Evolutionary conservation across 192 early-diverging fungal species (phyloP), one percentile per base, ranked within the genome.

Genomic region (Chytriomyces sp.): DNA sequence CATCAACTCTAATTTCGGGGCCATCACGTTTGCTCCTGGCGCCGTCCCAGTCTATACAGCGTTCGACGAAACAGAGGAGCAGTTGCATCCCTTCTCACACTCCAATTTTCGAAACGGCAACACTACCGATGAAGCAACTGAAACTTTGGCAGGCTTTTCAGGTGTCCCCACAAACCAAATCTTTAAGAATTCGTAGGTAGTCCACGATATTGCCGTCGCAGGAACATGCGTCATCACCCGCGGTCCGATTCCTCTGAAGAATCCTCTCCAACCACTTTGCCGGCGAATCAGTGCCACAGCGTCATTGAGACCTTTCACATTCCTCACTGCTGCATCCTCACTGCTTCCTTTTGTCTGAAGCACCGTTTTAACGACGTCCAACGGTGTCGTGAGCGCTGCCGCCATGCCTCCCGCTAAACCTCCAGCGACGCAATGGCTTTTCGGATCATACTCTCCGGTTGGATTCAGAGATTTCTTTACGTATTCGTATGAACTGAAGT

Each of bases 341-440:
- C 90, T 86, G 16, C 88, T 83, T 0, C 96, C 96, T 11, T 95
- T 86, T 3, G 96, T 96, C 80, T 99, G 97, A 72, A 99, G 82
- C 68, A 96, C 79, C 20, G 97, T 99, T 79, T 98, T 98, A 45
- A 92, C 91, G 11, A 97, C 96, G 81, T 99, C 96, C n/a, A 99
- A 82, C 2, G 97, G 97, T 24, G 93, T 97, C 0, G 97, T 99
- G 48, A 92, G 82, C n/a, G 93, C 89, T 0, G 94, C 91, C 0
- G 97, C 97, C 3, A 95, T 75, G 0, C 92, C 94, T 49, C 97
- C 97, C 7, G 97, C 96, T 50, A 94, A 76, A 16, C 90, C 97
- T 13, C 97, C 97, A 10, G 95, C 91, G 0, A 89, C 78, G 57
- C 95, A 89, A 77, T 99, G 97, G 0, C 93, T 93, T 45, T 87